A percentile compares a stretch with the other conserved stretches of the same genome.
These are phyloP conservation scores for Crithidia sp. DNA, from an alignment of 208 protist species.

Conservation along the genomic window DNA sequence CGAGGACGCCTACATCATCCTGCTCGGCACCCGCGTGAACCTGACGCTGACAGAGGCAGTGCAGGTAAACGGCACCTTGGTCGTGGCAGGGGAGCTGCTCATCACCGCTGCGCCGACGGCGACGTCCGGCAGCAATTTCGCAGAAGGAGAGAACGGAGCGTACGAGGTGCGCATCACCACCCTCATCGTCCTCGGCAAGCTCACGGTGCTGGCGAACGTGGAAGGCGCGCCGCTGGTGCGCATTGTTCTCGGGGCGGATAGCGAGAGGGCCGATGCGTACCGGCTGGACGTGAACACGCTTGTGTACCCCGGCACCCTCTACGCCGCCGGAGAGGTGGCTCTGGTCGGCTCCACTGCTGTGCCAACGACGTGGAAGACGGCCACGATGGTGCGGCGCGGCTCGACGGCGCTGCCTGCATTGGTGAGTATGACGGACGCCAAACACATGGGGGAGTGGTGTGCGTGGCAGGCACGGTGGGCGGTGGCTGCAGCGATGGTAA, in stretches of 20 bases:
- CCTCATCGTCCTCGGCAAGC: constrained; percentile 41
- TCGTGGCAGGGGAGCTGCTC: constrained; percentile 41
- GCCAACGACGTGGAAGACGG: constrained; percentile 39
- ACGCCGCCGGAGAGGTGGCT: constrained; percentile 30
- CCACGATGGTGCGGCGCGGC: constrained; percentile 1
- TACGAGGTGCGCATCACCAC: constrained; percentile 23
- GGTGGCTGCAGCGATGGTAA: not conserved
- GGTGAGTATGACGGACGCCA: not conserved
- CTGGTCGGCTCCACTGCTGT: constrained; percentile 21
- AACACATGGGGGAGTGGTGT: constrained; percentile 12
- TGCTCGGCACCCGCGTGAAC: constrained; percentile 28
- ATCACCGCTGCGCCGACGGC: constrained; percentile 1
- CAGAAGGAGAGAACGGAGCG: not conserved
- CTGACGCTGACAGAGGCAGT: constrained; percentile 20
- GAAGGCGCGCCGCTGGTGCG: constrained; percentile 15
- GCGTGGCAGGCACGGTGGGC: constrained; percentile 8
- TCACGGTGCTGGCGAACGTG: constrained; percentile 16
- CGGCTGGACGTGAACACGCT: constrained; percentile 25
- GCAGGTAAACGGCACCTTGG: constrained; percentile 33
- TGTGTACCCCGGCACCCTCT: constrained; percentile 36
- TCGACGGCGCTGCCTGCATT: constrained; percentile 15
- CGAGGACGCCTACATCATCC: constrained; percentile 33
- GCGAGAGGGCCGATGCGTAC: not conserved
- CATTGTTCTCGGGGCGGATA: constrained; percentile 25
- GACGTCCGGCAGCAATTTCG: not conserved